Conservation (phyloP, 352 stramenopile species). For the Globisporangium abappressorium region DNA sequence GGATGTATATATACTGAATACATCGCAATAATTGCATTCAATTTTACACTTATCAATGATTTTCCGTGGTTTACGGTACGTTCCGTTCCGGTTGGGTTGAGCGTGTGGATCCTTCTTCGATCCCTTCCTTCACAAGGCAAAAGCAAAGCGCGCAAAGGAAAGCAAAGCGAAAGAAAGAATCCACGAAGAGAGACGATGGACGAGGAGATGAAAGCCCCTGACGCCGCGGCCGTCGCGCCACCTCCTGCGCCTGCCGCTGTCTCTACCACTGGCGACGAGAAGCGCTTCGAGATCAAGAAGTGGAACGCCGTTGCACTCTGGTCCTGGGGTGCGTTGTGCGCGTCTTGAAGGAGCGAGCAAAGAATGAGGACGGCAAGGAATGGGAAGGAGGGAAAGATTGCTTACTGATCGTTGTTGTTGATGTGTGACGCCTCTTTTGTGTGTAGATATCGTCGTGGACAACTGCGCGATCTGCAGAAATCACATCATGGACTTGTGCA, state of each 20-base stretch:
- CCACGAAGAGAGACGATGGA: slow-evolving; percentile 38
- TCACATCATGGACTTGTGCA: slow-evolving; percentile 99
- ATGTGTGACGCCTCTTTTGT: slow-evolving; percentile 5
- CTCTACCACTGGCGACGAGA: slow-evolving; percentile 39
- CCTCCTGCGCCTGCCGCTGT: slow-evolving; percentile 9
- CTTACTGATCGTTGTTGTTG: slow-evolving; percentile 3
- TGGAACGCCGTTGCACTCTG: slow-evolving; percentile 99
- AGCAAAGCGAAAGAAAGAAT: slow-evolving; percentile 6
- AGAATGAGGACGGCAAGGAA: background rate
- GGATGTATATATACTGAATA: too few species aligned
- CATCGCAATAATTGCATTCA: too few species aligned
- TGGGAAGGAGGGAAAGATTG: background rate
- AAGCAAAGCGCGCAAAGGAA: slow-evolving; percentile 3
- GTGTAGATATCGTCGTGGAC: slow-evolving; percentile 82
- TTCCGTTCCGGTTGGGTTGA: too few species aligned
- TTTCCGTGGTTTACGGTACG: too few species aligned
- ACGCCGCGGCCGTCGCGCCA: slow-evolving; percentile 18
- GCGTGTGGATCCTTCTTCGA: background rate
- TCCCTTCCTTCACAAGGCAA: background rate
- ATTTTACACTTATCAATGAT: too few species aligned
- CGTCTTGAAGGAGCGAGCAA: background rate
- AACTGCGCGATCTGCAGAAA: slow-evolving; percentile 99
- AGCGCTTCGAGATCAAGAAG: slow-evolving; percentile 99
- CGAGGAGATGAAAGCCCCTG: slow-evolving; percentile 66
- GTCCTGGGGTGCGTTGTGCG: slow-evolving; percentile 89